Evolutionary conservation across 1,284 basidiomycete species (phyloP).

Genomic region (Leucocoprinus gongylophorus): DNA sequence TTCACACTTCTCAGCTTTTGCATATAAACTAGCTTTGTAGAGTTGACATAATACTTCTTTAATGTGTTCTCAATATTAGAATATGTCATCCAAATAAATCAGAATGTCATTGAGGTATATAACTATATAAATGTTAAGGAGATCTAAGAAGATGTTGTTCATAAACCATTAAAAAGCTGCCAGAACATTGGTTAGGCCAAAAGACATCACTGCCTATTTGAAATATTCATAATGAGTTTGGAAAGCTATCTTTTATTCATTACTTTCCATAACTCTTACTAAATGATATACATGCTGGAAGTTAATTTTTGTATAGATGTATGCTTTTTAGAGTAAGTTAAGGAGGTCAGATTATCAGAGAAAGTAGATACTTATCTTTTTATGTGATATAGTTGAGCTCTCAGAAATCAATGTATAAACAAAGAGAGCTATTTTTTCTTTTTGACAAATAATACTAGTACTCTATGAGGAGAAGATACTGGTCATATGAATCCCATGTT

Average conservation of each 20-base stretch:
- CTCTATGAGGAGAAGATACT: neutral
- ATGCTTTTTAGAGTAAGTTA: too few species aligned
- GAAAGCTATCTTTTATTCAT: slow-evolving; percentile 34
- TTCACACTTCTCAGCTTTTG: neutral
- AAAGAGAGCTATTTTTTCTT: slow-evolving; percentile 5
- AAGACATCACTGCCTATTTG: slow-evolving; percentile 32
- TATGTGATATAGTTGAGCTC: too few species aligned
- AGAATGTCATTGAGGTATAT: neutral
- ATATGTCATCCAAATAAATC: neutral
- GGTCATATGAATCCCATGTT: too few species aligned
- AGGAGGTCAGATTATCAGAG: too few species aligned
- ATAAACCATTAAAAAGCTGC: slow-evolving; percentile 10
- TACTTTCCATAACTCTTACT: slow-evolving; percentile 26
- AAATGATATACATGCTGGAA: slow-evolving; percentile 19
- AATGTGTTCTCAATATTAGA: neutral
- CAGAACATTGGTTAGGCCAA: slow-evolving; percentile 24
- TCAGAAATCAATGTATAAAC: neutral
- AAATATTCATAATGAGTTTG: slow-evolving; percentile 27
- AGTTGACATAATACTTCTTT: too few species aligned
- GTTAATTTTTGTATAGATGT: slow-evolving; percentile 11
- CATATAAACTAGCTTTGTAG: neutral
- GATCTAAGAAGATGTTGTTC: slow-evolving; percentile 8
- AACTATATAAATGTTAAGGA: slow-evolving; percentile 1
- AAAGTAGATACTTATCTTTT: too few species aligned
- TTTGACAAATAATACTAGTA: neutral